phyloP scores from a whole-genome alignment of 192 early-diverging fungal genomes.

The Obelidium mucronatum region DNA sequence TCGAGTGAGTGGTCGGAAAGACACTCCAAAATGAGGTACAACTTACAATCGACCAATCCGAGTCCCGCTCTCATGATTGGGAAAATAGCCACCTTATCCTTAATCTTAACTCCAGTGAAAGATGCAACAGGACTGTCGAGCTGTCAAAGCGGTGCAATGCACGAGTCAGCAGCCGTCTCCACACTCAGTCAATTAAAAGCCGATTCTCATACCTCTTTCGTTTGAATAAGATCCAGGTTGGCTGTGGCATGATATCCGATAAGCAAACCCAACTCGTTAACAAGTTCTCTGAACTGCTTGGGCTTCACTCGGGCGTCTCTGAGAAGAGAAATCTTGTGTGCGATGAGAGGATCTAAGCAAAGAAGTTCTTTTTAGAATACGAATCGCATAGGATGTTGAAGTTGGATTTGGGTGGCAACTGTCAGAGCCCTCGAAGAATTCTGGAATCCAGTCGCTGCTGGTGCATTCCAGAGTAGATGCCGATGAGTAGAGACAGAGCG shows the following conservation, averaged over 20 bases:
- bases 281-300: conserved; percentile 51
- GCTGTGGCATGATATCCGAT: conserved; percentile 45
- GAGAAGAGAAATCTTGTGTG: conserved; percentile 50
- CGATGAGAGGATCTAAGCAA: conserved; percentile 43
- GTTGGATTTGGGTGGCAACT: not conserved
- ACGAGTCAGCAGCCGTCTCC: not conserved
- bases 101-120: conserved; percentile 44
- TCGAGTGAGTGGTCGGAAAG: not conserved
- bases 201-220: conserved; percentile 24
- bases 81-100: conserved; percentile 49
- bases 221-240: conserved; percentile 45
- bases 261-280: conserved; percentile 44
- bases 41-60: conserved; percentile 38
- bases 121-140: conserved; percentile 36
- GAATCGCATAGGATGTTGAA: not conserved
- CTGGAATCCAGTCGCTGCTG: no score
- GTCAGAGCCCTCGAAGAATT: no score
- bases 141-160: conserved; percentile 2
- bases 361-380: not conserved
- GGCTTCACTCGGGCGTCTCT: conserved; percentile 38
- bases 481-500: not conserved
- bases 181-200: not conserved
- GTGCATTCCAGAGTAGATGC: not conserved
- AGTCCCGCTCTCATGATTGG: conserved; percentile 50
- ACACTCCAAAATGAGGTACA: not conserved